Evolutionary conservation across 2,329 filamentous ascomycete species (phyloP).

Genomic region (Epichloe amarillans): DNA sequence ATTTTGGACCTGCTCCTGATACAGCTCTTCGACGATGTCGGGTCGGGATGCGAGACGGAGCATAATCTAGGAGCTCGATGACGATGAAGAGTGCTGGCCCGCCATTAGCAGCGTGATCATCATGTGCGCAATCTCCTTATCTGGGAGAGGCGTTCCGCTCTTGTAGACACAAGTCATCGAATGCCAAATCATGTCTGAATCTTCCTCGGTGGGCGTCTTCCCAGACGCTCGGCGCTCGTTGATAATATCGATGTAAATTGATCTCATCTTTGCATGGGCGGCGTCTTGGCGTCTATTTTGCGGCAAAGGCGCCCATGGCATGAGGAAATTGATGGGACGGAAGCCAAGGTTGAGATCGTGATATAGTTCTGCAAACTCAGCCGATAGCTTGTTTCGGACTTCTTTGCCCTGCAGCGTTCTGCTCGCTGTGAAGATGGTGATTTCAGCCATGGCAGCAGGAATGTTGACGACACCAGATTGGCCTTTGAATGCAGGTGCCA

Average conservation of each 20-base stretch:
- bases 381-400: constrained; percentile 61
- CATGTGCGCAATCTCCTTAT: constrained; percentile 79
- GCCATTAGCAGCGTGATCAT: constrained; percentile 92
- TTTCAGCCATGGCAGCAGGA: constrained; percentile 63
- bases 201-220: constrained; percentile 35
- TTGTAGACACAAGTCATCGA: constrained; percentile 80
- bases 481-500: constrained; percentile 51
- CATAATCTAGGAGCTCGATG: constrained; percentile 74
- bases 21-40: constrained; percentile 66
- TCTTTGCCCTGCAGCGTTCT: constrained; percentile 75
- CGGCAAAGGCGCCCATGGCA: constrained; percentile 80
- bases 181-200: constrained; percentile 78
- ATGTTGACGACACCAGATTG: constrained; percentile 58
- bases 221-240: constrained; percentile 49
- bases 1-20: constrained; percentile 62
- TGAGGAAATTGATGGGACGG: constrained; percentile 77
- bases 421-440: constrained; percentile 83
- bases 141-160: constrained; percentile 63
- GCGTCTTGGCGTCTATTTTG: constrained; percentile 72
- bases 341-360: constrained; percentile 87
- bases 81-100: constrained; percentile 79
- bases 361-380: constrained; percentile 69
- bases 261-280: constrained; percentile 58
- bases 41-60: constrained; percentile 67
- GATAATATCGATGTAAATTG: constrained; percentile 71